Base-by-base conservation (phyloP, 331 rosid genomes). In the Ulmus americana region DNA sequence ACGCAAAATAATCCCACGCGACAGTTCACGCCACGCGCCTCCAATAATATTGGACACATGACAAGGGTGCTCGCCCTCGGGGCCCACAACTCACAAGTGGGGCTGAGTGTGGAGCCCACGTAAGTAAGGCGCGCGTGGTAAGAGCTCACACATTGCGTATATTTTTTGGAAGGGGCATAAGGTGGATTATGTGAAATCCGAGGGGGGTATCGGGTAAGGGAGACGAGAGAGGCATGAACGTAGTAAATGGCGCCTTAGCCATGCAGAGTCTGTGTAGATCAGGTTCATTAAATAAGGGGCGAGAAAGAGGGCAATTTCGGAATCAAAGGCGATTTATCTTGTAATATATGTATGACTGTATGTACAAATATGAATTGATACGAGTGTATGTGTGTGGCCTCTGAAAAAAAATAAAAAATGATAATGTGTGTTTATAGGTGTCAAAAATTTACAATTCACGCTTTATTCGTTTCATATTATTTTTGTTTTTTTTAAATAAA, bases 191-290 rank as follows among this genome's bases (percentile, higher is more conserved):
- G 72, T 64, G 65, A 70, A 54, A 64, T n/a, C 8, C n/a, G 38
- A 64, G 73, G 68, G 75, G 74, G 45, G 54, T 45, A 15, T 28
- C 5, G 40, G 9, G 76, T 39, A 28, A 35, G 7, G 44, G 88
- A 28, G 35, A 28, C 86, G 65, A 70, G 89, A 72, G 58, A 67
- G 78, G 79, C 89, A 85, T 87, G 95, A 85, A 55, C 8, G 82
- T 7, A 85, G 89, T 90, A 88, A 87, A 90, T 88, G 84, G 55
- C 35, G 43, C 52, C 74, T 74, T 77, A 46, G 76, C 61, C 75
- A 74, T 74, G 95, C 90, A 84, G 70, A 68, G 55, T 68, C 77
- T 77, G 81, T 72, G 67, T 63, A 77, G 76, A 71, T 80, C 91
- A 81, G 91, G 75, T 65, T 16, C 86, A 87, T 90, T 86, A 67